Percentiles rank a stretch among this genome's conserved stretches.
These are phyloP conservation scores for Boletus vinaceobasis DNA, from an alignment of 768 basidiomycete genomes.

Conservation along the genomic window DNA sequence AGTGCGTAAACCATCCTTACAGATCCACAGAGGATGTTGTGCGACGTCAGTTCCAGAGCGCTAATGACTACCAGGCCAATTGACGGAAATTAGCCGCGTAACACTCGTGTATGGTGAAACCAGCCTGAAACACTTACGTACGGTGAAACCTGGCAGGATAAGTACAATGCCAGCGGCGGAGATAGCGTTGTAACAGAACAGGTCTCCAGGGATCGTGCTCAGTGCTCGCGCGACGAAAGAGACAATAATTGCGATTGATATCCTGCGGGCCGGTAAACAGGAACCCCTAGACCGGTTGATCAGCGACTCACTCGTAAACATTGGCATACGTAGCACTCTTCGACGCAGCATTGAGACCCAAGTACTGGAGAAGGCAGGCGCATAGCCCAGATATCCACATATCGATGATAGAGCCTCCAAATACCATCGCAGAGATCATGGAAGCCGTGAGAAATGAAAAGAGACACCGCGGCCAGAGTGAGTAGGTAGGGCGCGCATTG, in stretches of 20 bases:
- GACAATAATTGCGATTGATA: slow-evolving; percentile 80
- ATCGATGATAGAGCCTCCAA: slow-evolving; percentile 78
- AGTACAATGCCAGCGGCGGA: slow-evolving; percentile 89
- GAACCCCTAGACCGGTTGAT: neutral
- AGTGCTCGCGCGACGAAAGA: slow-evolving; percentile 79
- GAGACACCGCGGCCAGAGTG: slow-evolving; percentile 60
- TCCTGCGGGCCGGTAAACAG: slow-evolving; percentile 41
- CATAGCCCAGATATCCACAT: slow-evolving; percentile 77
- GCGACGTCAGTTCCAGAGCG: slow-evolving; percentile 76
- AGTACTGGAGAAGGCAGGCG: slow-evolving; percentile 68
- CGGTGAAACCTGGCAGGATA: slow-evolving; percentile 84
- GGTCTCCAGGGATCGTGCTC: slow-evolving; percentile 66
- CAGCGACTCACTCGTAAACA: slow-evolving; percentile 78
- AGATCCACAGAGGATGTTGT: slow-evolving; percentile 76
- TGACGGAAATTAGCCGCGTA: neutral
- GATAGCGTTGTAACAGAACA: slow-evolving; percentile 89
- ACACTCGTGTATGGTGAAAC: slow-evolving; percentile 71
- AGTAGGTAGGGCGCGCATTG: slow-evolving; percentile 63
- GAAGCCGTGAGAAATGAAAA: slow-evolving; percentile 76
- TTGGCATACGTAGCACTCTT: slow-evolving; percentile 92
- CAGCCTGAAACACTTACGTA: slow-evolving; percentile 54
- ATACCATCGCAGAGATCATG: slow-evolving; percentile 79
- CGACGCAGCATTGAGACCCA: slow-evolving; percentile 77
- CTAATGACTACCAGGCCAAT: slow-evolving; percentile 53
- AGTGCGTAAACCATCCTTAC: slow-evolving; percentile 84